Evolutionary conservation across 129 eudicot species (phyloP), one percentile per base, ranked within the genome.

Genomic region (Pittosporum tobira): DNA sequence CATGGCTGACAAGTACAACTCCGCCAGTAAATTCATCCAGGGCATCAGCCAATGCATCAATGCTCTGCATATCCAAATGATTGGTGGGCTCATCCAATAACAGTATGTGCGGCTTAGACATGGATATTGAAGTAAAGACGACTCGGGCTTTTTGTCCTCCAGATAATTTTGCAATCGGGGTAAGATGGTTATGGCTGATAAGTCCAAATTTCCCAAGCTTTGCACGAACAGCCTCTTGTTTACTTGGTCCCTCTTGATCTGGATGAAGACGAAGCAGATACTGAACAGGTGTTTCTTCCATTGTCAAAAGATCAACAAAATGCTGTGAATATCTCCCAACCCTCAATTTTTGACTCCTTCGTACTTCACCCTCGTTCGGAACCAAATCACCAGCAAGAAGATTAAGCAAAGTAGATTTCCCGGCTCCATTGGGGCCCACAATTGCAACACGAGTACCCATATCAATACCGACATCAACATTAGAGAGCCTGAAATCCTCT

Each of bases 371-470:
- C 50, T 86, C 91, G 3, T 78, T 55, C 16, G 95, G 91, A 18
- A 24, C 65, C 74, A 86, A 68, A 55, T 86, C 95, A 9, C 93
- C 93, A 12, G 88, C 93, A 45, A 87, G 78, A 69, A 82, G 88
- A 59, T 84, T 84, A 21, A 84, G 84, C 51, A 84, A 69, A 23
- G 95, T 85, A 1, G 95, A 85, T 50, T 87, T 87, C 10, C 95
- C 91, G 12, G 95, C 95, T 14, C 95, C 95, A 45, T 86, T 86
- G n/a, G 95, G 95, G 56, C 95, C 95, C 21, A 86, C 87, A 47
- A 83, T 83, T 9, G 95, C 95, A 37, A 82, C 95, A 18, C 95
- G 91, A 29, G 95, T 87, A 2, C 93, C 95, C 95, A 87, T 87
- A 68, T 87, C 94, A 58, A 87, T 87, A 31, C 96, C 94, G 31